Evolutionary conservation across 2,329 filamentous ascomycete genomes (phyloP).

Genomic region (Talaromyces sp.): DNA sequence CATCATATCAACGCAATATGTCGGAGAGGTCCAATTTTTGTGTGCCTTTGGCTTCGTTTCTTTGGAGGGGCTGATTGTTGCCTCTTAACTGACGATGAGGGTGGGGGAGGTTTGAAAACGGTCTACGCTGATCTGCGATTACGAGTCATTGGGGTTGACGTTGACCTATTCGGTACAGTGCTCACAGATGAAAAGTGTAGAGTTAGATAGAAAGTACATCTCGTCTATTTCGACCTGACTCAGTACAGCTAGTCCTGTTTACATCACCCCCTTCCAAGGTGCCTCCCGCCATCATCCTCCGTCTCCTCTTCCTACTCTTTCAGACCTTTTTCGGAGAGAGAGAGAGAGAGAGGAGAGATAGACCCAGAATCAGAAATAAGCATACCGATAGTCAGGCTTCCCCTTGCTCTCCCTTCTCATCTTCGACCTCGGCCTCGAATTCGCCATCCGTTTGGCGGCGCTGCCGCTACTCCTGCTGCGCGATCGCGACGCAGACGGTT

Average conservation of each 20-base stretch:
- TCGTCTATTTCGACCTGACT: not conserved
- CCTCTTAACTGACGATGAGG: not conserved
- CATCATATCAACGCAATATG: not conserved
- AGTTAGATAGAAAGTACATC: not conserved
- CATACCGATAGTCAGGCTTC: slow-evolving; percentile 18
- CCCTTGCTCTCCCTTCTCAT: slow-evolving; percentile 18
- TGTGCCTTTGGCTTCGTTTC: too few relatives aligned
- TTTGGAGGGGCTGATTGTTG: not conserved
- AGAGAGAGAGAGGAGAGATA: too few relatives aligned
- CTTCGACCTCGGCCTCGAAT: slow-evolving; percentile 17
- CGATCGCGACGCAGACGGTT: slow-evolving; percentile 8
- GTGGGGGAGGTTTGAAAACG: too few relatives aligned
- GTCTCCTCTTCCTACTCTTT: too few relatives aligned
- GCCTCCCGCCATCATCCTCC: too few relatives aligned
- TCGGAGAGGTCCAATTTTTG: not conserved
- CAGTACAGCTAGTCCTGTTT: not conserved
- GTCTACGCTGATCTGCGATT: too few relatives aligned
- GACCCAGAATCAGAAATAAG: slow-evolving; percentile 15
- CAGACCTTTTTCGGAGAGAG: not conserved
- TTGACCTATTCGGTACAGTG: not conserved
- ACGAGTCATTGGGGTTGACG: too few relatives aligned
- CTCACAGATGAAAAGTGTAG: not conserved
- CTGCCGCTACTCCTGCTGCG: slow-evolving; percentile 17
- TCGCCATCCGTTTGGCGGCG: slow-evolving; percentile 12
- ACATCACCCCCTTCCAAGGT: too few relatives aligned